Percentiles rank a stretch among this genome's conserved stretches.
Evolutionary conservation across 208 protist species (phyloP).

Genomic region (Trypanosoma scelopori): DNA sequence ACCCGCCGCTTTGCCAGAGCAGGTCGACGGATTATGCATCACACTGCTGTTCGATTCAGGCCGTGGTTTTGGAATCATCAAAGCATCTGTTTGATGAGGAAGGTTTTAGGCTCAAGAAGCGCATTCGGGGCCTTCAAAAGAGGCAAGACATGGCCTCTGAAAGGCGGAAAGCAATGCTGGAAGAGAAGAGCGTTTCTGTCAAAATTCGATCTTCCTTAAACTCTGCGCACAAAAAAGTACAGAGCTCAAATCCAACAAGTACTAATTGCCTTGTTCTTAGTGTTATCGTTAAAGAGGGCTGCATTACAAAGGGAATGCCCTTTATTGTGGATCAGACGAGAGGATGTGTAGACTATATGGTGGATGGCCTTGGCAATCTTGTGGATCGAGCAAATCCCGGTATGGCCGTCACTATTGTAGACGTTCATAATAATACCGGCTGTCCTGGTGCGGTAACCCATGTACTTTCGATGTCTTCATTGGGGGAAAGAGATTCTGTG

Average conservation of each 20-base stretch:
- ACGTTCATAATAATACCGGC: slow-evolving; percentile 72
- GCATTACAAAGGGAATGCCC: slow-evolving; percentile 69
- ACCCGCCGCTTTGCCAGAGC: slow-evolving; percentile 56
- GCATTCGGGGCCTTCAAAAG: slow-evolving; percentile 51
- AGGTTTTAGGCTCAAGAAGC: slow-evolving; percentile 59
- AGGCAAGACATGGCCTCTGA: slow-evolving; percentile 35
- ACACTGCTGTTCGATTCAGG: slow-evolving; percentile 74
- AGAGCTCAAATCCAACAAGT: slow-evolving; percentile 76
- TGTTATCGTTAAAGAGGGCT: slow-evolving; percentile 78
- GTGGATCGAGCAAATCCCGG: slow-evolving; percentile 68
- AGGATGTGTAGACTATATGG: slow-evolving; percentile 68
- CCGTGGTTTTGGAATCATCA: slow-evolving; percentile 83
- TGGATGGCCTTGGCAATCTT: slow-evolving; percentile 78
- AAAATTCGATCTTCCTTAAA: slow-evolving; percentile 43
- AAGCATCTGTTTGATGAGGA: slow-evolving; percentile 92
- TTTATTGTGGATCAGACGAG: slow-evolving; percentile 88
- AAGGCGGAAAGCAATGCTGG: slow-evolving; percentile 29
- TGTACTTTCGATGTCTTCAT: slow-evolving; percentile 61
- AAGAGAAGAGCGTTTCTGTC: slow-evolving; percentile 38
- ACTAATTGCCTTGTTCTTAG: slow-evolving; percentile 66
- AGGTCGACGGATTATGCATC: slow-evolving; percentile 35
- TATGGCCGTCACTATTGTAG: slow-evolving; percentile 84
- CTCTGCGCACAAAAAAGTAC: slow-evolving; percentile 29
- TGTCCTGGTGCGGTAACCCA: slow-evolving; percentile 79
- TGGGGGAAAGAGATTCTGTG: slow-evolving; percentile 44